Percentiles rank a stretch among this genome's conserved stretches.
Evolutionary conservation across 2,329 filamentous ascomycete species (phyloP).

Genomic region (Xylariaceae sp.): DNA sequence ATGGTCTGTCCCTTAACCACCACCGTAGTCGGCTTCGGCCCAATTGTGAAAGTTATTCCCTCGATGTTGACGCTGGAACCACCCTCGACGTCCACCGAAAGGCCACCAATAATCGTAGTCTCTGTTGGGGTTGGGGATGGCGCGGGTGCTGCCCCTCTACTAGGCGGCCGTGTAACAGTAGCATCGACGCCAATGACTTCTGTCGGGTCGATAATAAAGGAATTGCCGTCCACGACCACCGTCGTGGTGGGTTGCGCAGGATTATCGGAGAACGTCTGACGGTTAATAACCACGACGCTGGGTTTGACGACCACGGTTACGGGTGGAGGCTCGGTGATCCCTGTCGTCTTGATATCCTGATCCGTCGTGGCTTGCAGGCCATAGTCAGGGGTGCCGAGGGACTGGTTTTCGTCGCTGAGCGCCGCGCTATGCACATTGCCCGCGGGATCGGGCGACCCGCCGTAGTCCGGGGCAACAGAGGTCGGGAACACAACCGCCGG

Average conservation of each 20-base stretch:
- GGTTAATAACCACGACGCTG: conserved; percentile 54
- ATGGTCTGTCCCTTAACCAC: conserved; percentile 37
- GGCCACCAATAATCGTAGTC: conserved; percentile 46
- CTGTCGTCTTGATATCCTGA: conserved; percentile 25
- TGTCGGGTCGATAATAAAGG: conserved; percentile 56
- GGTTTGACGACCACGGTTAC: conserved; percentile 53
- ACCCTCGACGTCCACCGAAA: conserved; percentile 51
- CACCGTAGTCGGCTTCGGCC: conserved; percentile 44
- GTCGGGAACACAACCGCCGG: conserved; percentile 55
- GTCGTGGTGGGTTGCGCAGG: conserved; percentile 45
- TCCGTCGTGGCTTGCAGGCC: conserved; percentile 28
- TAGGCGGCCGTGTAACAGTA: conserved; percentile 50
- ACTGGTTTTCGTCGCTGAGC: conserved; percentile 16
- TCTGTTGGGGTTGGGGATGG: conserved; percentile 48
- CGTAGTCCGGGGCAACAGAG: conserved; percentile 48
- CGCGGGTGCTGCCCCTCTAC: conserved; percentile 40
- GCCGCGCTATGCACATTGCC: conserved; percentile 21
- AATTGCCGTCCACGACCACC: conserved; percentile 49
- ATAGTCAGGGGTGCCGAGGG: conserved; percentile 31
- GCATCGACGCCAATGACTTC: conserved; percentile 52
- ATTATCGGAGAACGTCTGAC: conserved; percentile 50
- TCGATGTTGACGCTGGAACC: conserved; percentile 50
- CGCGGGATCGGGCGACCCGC: conserved; percentile 29
- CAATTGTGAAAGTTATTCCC: conserved; percentile 50
- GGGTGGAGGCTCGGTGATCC: conserved; percentile 29